Percentiles rank a stretch among this genome's conserved stretches.
phyloP scores from a whole-genome alignment of 768 basidiomycete species.

The Lactifluus echinatus region DNA sequence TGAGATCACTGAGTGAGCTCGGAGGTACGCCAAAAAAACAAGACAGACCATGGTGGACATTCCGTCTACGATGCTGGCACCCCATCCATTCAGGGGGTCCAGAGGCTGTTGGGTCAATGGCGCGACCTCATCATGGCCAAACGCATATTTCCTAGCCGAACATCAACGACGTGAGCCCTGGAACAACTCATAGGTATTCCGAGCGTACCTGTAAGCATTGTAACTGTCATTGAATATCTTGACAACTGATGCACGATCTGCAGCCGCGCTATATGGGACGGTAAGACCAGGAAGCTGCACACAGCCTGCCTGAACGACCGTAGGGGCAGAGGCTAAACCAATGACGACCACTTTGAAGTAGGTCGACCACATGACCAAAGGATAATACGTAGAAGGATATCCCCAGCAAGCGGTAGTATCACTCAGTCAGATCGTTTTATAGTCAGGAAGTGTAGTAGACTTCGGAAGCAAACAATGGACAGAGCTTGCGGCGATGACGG shows the following conservation, averaged over 20 bases:
- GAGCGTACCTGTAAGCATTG: neutral
- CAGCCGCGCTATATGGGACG: neutral
- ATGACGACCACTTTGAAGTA: neutral
- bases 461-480: neutral
- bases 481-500: too few relatives aligned
- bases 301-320: neutral
- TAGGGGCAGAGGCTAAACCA: neutral
- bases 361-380: neutral
- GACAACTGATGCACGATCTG: neutral
- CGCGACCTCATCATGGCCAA: conserved; percentile 50
- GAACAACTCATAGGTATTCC: neutral
- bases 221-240: neutral
- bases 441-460: neutral
- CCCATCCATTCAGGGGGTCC: conserved; percentile 38
- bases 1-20: conserved; percentile 39
- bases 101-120: conserved; percentile 37
- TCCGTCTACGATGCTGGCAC: conserved; percentile 56
- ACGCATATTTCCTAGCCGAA: conserved; percentile 40
- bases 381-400: neutral
- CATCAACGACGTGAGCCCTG: neutral
- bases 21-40: conserved; percentile 13
- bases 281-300: neutral
- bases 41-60: conserved; percentile 47
- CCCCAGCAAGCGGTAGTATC: conserved; percentile 28
- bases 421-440: neutral